These are phyloP conservation scores for Tylopilus sp. DNA, from an alignment of 768 basidiomycete species.

Conservation along the genomic window DNA sequence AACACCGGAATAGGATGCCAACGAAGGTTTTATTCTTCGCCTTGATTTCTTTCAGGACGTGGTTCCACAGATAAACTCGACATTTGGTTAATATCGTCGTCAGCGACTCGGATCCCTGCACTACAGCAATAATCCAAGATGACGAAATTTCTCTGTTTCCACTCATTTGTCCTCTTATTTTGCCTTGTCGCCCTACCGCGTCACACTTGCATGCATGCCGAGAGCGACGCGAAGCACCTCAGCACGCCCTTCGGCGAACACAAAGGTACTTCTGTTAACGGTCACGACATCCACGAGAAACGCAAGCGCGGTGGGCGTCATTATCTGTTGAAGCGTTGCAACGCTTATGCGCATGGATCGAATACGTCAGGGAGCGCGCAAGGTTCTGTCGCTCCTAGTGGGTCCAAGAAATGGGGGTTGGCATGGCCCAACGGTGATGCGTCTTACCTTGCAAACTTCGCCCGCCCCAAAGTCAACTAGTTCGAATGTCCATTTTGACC, in stretches of 20 bases:
- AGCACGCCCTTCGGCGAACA: not conserved
- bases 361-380: not conserved
- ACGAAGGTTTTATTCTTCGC: not conserved
- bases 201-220: constrained; percentile 3
- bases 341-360: constrained; percentile 5
- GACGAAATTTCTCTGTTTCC: constrained; percentile 3
- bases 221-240: constrained; percentile 1
- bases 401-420: constrained; percentile 52
- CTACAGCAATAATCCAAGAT: constrained; percentile 5
- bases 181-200: constrained; percentile 1
- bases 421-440: constrained; percentile 64
- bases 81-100: not conserved
- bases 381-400: not conserved
- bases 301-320: constrained; percentile 16
- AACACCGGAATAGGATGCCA: not conserved
- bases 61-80: not conserved
- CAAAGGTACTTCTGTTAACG: not conserved
- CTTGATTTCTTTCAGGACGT: not conserved
- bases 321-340: constrained; percentile 17
- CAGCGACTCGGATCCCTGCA: not conserved
- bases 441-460: constrained; percentile 48
- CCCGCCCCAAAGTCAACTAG: constrained; percentile 41
- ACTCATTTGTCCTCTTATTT: constrained; percentile 10
- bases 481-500: constrained; percentile 25
- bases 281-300: constrained; percentile 6